Conservation (phyloP, 2,329 filamentous ascomycete genomes). For the Ceratocystis cubensis region DNA sequence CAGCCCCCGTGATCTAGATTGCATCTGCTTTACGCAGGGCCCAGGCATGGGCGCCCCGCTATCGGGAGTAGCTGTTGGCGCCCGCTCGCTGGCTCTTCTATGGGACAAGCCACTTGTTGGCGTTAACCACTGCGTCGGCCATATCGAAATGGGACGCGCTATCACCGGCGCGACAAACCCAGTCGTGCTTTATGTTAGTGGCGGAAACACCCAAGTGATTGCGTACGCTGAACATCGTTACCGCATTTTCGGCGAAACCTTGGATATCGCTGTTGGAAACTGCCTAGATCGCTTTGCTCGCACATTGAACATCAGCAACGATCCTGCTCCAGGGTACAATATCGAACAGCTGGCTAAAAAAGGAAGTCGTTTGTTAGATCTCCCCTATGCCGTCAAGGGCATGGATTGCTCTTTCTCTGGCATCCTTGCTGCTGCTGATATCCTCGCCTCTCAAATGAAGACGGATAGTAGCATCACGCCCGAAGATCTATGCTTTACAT, state of each 20-base stretch:
- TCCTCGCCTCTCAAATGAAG: conserved; percentile 57
- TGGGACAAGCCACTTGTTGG: conserved; percentile 85
- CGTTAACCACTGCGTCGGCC: conserved; percentile 95
- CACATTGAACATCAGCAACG: conserved; percentile 81
- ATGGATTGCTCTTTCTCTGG: conserved; percentile 98
- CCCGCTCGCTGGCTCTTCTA: conserved; percentile 65
- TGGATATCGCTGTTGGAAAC: conserved; percentile 96
- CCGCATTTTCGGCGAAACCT: conserved; percentile 92
- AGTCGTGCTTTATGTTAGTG: conserved; percentile 88
- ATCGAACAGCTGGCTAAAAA: conserved; percentile 84
- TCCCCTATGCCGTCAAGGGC: conserved; percentile 93
- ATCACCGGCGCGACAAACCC: conserved; percentile 87
- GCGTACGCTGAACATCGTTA: conserved; percentile 91
- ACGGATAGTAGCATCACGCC: conserved; percentile 51
- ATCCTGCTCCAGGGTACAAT: conserved; percentile 94
- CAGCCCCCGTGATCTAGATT: conserved; percentile 57
- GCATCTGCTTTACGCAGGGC: conserved; percentile 89
- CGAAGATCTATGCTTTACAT: conserved; percentile 79
- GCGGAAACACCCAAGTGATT: conserved; percentile 96
- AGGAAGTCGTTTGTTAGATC: conserved; percentile 61
- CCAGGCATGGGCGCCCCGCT: conserved; percentile 95
- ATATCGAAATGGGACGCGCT: conserved; percentile 94
- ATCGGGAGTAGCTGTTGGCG: conserved; percentile 72
- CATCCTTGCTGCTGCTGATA: conserved; percentile 72
- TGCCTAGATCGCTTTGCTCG: conserved; percentile 92